Conservation (phyloP, 257 asterid genomes). For the Ehretia macrophylla region DNA sequence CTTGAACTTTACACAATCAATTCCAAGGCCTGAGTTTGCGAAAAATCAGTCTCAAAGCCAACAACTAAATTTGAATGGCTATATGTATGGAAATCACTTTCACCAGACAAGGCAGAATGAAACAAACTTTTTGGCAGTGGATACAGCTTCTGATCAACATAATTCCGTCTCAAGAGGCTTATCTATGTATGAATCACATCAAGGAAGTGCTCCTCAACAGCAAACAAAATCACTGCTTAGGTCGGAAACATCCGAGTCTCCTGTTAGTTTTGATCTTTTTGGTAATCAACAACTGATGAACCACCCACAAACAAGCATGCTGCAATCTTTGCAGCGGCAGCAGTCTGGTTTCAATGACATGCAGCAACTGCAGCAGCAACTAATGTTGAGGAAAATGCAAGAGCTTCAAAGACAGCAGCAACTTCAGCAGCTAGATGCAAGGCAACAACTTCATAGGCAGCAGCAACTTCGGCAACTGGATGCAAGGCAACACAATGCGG, state of each 20-base stretch:
- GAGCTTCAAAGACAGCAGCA: constrained; percentile 30
- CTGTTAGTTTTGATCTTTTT: constrained; percentile 79
- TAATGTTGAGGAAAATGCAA: constrained; percentile 46
- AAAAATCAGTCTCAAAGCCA: constrained; percentile 50
- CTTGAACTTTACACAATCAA: constrained; percentile 51
- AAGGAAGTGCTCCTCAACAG: constrained; percentile 48
- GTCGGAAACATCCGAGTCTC: constrained; percentile 49
- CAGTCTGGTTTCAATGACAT: constrained; percentile 58
- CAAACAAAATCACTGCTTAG: constrained; percentile 53
- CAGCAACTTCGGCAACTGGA: constrained; percentile 62
- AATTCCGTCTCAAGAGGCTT: constrained; percentile 48
- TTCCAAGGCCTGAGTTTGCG: constrained; percentile 49
- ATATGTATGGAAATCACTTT: constrained; percentile 53
- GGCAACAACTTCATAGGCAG: constrained; percentile 54
- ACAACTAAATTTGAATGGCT: constrained; percentile 58
- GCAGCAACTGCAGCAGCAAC: constrained; percentile 77
- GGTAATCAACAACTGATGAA: constrained; percentile 84
- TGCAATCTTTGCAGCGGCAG: constrained; percentile 67
- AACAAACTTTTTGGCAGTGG: constrained; percentile 54
- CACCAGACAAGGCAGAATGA: constrained; percentile 59
- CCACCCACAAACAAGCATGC: constrained; percentile 59
- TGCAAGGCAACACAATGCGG: constrained; percentile 42
- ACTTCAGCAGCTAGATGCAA: constrained; percentile 22
- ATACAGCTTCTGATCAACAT: constrained; percentile 52
- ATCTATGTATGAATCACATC: constrained; percentile 55